A percentile compares a stretch with the other conserved stretches of the same genome.
These are phyloP conservation scores for Calonectria honghensis DNA, from an alignment of 2,329 filamentous ascomycete genomes.

Conservation along the genomic window DNA sequence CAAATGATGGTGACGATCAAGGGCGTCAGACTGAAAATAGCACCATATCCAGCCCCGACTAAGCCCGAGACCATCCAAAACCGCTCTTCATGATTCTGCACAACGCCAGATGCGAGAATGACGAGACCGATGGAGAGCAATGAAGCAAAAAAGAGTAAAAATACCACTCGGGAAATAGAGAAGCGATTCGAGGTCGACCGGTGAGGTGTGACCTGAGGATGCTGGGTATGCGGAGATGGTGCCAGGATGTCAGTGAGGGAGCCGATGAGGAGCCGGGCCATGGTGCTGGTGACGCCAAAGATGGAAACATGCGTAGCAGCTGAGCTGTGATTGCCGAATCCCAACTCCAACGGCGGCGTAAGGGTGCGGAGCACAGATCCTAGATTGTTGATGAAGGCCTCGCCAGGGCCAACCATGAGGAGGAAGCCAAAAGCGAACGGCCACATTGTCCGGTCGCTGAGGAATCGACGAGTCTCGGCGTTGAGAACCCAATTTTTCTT, in stretches of 20 bases:
- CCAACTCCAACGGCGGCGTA: slow-evolving; percentile 74
- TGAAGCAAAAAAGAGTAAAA: slow-evolving; percentile 85
- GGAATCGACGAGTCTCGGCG: slow-evolving; percentile 89
- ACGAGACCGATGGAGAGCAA: slow-evolving; percentile 85
- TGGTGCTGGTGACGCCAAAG: slow-evolving; percentile 90
- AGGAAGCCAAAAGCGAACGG: slow-evolving; percentile 93
- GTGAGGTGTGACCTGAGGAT: slow-evolving; percentile 67
- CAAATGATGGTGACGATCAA: slow-evolving; percentile 98
- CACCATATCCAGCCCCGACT: slow-evolving; percentile 94
- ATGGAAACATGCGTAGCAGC: slow-evolving; percentile 94
- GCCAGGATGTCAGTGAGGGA: slow-evolving; percentile 92
- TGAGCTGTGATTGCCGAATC: slow-evolving; percentile 70
- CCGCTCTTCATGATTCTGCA: slow-evolving; percentile 84
- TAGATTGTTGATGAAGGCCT: slow-evolving; percentile 98
- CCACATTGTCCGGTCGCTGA: slow-evolving; percentile 96
- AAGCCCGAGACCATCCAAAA: slow-evolving; percentile 91
- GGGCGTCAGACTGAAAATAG: slow-evolving; percentile 90
- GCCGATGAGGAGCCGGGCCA: slow-evolving; percentile 92
- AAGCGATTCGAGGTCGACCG: slow-evolving; percentile 63
- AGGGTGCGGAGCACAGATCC: slow-evolving; percentile 94
- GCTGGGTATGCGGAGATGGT: slow-evolving; percentile 76
- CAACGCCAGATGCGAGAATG: slow-evolving; percentile 83
- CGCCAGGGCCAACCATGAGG: slow-evolving; percentile 94
- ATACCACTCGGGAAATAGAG: slow-evolving; percentile 84
- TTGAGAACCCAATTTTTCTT: slow-evolving; percentile 96